Base-by-base conservation (phyloP, 345 rosid species). In the Sisymbrium irio region DNA sequence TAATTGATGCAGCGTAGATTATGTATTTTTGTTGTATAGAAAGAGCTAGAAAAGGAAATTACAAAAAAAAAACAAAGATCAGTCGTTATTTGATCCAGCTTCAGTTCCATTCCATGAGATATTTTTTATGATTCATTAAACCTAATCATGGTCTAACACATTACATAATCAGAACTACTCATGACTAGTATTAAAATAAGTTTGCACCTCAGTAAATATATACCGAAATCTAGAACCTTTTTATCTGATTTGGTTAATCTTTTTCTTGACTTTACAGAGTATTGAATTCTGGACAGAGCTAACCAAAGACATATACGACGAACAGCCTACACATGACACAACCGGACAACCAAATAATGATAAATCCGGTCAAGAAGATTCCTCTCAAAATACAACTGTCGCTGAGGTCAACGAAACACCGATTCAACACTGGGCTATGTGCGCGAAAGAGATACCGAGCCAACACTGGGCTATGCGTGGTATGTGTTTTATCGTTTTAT, bases 251-350 rank as follows among this genome's bases (percentile, higher is more conserved):
- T 51, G 50, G 4, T 50, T 39, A 1, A 1, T 28, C 18, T 39
- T 12, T 3, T 12, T 50, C 5, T 49, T 32, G 25, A 5, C 9
- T 20, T 44, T 15, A 27, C 49, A 73, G 77, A 15, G 72, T 73
- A 73, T 56, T 33, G 33, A 62, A 9, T 10, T 72, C 25, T 72
- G 54, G 62, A 53, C 3, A 72, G 76, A 72, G 27, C 53, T 73
- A 12, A 63, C 64, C 7, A 63, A 55, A 30, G 46, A 63, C 7
- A 3, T 36, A 15, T 39, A 18, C 14, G 63, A 27, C 18, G 27
- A 72, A 6, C 54, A 49, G 41, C 53, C 30, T 35, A 46, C 8
- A 10, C 45, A 45, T 61, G 22, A 17, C 11, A 50, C 45, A 39
- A 39, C 45, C 42, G 54, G 62, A 41, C 69, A 62, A 32, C 18